Evolutionary conservation across 257 asterid species (phyloP).

Genomic region (Voacanga thouarsii): DNA sequence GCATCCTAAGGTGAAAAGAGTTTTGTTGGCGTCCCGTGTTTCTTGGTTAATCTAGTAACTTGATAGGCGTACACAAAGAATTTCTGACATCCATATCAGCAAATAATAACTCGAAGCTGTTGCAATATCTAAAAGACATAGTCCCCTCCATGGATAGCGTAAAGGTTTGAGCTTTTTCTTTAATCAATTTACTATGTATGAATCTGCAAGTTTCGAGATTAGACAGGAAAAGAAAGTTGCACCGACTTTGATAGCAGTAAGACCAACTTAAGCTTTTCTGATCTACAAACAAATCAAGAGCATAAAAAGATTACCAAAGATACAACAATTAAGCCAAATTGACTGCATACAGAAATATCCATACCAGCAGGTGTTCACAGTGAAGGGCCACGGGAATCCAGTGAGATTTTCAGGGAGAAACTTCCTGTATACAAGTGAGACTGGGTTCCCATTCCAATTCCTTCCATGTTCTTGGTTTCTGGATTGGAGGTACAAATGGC

Average conservation of each 20-base stretch:
- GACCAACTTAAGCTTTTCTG: not conserved
- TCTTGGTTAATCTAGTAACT: not conserved
- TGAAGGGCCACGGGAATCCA: not conserved
- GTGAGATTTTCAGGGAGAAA: conserved; percentile 47
- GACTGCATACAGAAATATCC: conserved; percentile 10
- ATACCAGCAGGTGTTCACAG: conserved; percentile 20
- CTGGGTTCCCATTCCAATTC: conserved; percentile 62
- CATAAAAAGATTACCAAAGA: conserved; percentile 4
- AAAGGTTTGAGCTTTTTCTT: not conserved
- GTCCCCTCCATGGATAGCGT: not conserved
- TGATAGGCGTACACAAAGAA: too few relatives aligned
- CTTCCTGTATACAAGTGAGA: conserved; percentile 52
- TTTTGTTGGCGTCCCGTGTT: not conserved
- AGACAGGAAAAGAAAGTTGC: not conserved
- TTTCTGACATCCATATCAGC: not conserved
- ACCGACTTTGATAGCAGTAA: not conserved
- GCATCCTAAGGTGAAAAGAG: not conserved
- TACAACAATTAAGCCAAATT: conserved; percentile 12
- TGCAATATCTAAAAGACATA: not conserved
- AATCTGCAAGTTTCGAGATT: not conserved
- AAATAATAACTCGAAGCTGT: not conserved
- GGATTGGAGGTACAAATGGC: conserved; percentile 63
- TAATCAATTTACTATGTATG: not conserved
- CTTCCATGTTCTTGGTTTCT: conserved; percentile 44
- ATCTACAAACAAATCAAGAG: not conserved